Evolutionary conservation across 2,329 filamentous ascomycete genomes (phyloP).

Genomic region (Proliferodiscus dingleyae): DNA sequence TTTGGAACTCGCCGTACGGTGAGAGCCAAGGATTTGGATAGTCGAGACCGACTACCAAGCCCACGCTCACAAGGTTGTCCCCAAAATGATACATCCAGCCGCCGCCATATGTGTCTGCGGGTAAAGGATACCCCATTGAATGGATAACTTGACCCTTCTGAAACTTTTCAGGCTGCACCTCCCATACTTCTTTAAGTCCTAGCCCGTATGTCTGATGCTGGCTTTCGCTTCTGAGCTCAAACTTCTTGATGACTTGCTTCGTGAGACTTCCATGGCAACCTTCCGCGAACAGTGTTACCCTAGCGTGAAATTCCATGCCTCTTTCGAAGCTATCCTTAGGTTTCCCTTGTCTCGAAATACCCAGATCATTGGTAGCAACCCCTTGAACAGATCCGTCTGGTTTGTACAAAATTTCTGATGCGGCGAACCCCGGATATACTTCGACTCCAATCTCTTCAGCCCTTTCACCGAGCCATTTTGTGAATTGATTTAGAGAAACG

Average conservation of each 20-base stretch:
- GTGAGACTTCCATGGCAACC: conserved; percentile 93
- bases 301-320: conserved; percentile 96
- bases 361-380: conserved; percentile 93
- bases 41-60: conserved; percentile 87
- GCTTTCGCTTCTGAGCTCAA: conserved; percentile 80
- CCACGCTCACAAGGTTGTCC: conserved; percentile 90
- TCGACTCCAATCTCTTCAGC: conserved; percentile 97
- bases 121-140: conserved; percentile 87
- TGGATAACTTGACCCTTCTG: conserved; percentile 79
- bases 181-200: conserved; percentile 96
- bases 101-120: conserved; percentile 86
- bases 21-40: conserved; percentile 96
- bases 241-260: conserved; percentile 94
- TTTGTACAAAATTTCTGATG: conserved; percentile 85
- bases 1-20: conserved; percentile 94
- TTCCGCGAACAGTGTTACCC: conserved; percentile 86
- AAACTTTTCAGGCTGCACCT: conserved; percentile 90
- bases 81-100: conserved; percentile 99
- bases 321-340: conserved; percentile 89
- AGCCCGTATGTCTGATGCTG: conserved; percentile 94
- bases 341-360: conserved; percentile 74
- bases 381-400: conserved; percentile 84
- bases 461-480: conserved; percentile 90
- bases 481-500: conserved; percentile 88
- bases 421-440: conserved; percentile 92